Evolutionary conservation across 148 eudicot genomes (phyloP).

Genomic region (Pouteria glomerata): DNA sequence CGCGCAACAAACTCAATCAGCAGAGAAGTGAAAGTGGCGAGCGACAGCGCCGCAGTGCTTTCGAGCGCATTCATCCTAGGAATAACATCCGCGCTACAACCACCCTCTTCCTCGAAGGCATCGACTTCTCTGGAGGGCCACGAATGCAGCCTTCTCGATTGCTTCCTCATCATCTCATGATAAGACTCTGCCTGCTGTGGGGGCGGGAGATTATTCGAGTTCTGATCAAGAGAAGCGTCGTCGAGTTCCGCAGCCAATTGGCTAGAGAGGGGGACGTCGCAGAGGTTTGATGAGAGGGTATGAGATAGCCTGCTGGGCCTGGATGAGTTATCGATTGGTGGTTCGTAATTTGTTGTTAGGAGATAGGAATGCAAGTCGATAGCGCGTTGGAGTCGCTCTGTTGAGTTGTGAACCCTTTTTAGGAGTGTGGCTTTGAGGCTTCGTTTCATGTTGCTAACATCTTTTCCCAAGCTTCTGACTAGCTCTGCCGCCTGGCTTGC

Average conservation of each 20-base stretch:
- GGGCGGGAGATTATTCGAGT: background rate
- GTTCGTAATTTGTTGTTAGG: slow-evolving; percentile 25
- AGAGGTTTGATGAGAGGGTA: slow-evolving; percentile 12
- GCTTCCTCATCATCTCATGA: slow-evolving; percentile 47
- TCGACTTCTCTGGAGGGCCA: slow-evolving; percentile 54
- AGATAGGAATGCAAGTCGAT: slow-evolving; percentile 45
- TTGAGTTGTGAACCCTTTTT: slow-evolving; percentile 33
- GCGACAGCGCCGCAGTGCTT: slow-evolving; percentile 44
- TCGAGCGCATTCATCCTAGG: slow-evolving; percentile 39
- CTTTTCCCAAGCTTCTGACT: slow-evolving; percentile 43
- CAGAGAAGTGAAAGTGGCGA: slow-evolving; percentile 53
- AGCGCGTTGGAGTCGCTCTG: slow-evolving; percentile 44
- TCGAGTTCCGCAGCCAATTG: slow-evolving; percentile 17
- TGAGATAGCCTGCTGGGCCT: slow-evolving; percentile 19
- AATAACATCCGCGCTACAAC: slow-evolving; percentile 18
- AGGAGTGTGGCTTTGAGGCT: slow-evolving; percentile 32
- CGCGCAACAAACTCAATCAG: slow-evolving; percentile 61
- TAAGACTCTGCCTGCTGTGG: slow-evolving; percentile 23
- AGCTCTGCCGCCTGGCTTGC: slow-evolving; percentile 50
- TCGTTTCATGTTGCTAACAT: slow-evolving; percentile 40
- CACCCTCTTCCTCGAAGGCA: slow-evolving; percentile 37
- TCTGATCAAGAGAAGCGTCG: slow-evolving; percentile 6
- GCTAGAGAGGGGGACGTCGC: slow-evolving; percentile 14
- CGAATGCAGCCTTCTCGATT: slow-evolving; percentile 44
- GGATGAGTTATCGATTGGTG: slow-evolving; percentile 13